Evolutionary conservation across 164 flowering plant genomes (phyloP), one percentile per base, ranked within the genome.

Genomic region (Amborella trichopoda): DNA sequence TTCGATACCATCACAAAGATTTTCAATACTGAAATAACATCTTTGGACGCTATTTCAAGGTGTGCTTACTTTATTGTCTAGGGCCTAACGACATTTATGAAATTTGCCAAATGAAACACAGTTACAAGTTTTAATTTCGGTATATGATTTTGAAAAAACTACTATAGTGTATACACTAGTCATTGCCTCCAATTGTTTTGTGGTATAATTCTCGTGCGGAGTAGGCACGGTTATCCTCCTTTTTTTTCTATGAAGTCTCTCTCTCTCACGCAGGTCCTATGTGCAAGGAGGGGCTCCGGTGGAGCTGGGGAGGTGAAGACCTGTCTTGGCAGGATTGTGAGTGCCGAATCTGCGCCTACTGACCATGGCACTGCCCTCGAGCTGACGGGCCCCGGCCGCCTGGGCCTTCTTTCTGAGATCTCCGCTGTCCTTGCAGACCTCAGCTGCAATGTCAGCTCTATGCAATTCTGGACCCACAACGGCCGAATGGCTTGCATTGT

Each of bases 401-500:
- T 90, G 0, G 95, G 95, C 17, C 60, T 89, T 1, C 53, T 85
- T 13, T 85, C 95, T 0, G 93, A 87, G 50, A 73, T 87, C 5
- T 75, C 83, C 1, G 96, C 96, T 0, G 85, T 74, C 5, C 71
- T 91, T 0, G 67, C 68, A 0, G 79, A 69, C 36, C 58, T 83
- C 19, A 70, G 61, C 8, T 81, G 85, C 78, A 70, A 71, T 39
- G 63, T 90, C 46, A 63, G 71, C 0, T 74, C 87, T 0, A 86
- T 80, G 4, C 84, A 65, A 46, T 81, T 74, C 0, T 91, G 98
- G 98, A 91, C 96, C 11, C 86, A 91, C 65, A 78, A 81, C 2
- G 26, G 36, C 3, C 61, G 83, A 1, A 77, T 62, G 0, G 98
- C 98, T 0, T 70, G 79, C 67, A 74, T 91, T 36, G 46, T 83